Evolutionary conservation across 2,329 filamentous ascomycete species (phyloP).

Genomic region (Penicillium polonicum): DNA sequence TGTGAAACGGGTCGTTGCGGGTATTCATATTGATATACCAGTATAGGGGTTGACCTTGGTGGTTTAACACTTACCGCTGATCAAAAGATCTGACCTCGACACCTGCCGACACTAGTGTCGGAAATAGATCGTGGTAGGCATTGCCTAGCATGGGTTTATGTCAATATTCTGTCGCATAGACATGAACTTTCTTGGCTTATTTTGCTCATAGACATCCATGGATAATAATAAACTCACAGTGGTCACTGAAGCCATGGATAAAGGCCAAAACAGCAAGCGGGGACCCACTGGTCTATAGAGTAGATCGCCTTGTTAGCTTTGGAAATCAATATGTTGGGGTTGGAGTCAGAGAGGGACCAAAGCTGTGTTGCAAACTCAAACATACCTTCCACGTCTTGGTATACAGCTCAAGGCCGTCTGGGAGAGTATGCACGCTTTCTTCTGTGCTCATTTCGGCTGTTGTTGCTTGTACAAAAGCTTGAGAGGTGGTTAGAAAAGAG

Average conservation of each 20-base stretch:
- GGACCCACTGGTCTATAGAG: slow-evolving; percentile 4
- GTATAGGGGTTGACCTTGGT: background rate
- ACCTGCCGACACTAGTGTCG: slow-evolving; percentile 64
- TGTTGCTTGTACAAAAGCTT: background rate
- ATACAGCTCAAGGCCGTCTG: slow-evolving; percentile 57
- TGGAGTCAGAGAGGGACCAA: background rate
- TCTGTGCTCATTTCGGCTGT: slow-evolving; percentile 37
- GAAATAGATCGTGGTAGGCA: slow-evolving; percentile 73
- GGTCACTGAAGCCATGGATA: slow-evolving; percentile 88
- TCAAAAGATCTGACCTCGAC: slow-evolving; percentile 79
- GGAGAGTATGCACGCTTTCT: slow-evolving; percentile 53
- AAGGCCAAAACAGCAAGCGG: slow-evolving; percentile 72
- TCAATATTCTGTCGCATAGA: background rate
- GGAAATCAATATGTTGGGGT: background rate
- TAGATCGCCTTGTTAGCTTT: background rate
- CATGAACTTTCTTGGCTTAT: background rate
- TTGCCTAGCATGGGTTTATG: slow-evolving; percentile 51
- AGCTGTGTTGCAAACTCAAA: slow-evolving; percentile 9
- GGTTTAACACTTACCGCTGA: slow-evolving; percentile 55
- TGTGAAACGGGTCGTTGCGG: background rate
- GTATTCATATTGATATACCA: background rate
- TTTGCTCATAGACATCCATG: background rate
- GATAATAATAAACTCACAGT: slow-evolving; percentile 48
- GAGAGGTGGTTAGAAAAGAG: background rate
- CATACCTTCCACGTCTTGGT: slow-evolving; percentile 63